Base-by-base conservation (phyloP, 306 rosid genomes). In the Rubus idaeus region DNA sequence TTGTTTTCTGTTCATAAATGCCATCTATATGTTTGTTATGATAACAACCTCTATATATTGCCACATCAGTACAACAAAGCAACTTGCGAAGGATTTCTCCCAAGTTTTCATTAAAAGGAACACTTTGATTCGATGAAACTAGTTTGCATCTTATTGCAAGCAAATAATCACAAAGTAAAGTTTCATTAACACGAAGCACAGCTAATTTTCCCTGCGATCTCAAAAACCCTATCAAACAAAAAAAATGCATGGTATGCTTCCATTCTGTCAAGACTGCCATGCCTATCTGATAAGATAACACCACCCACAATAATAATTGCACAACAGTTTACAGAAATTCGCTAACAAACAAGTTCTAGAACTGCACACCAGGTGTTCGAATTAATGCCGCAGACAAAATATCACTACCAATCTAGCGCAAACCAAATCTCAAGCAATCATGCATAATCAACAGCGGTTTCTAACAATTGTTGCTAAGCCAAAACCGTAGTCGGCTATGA, bases 301-400 rank as follows among this genome's bases (percentile, higher is more conserved):
- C 10, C 0, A 65, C 2, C 18, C 13, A 0, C 13, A 17, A 35
- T 10, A 51, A 37, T 0, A 18, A 17, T 3, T 52, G 5, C 40
- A 41, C 8, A 4, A 39, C 4, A 53, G 12, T 39, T 52, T 3
- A 12, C 50, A 37, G 4, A 18, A 45, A 21, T 13, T 21, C 46
- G n/a, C 3, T 14, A 13, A 21, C 55, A 23, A 14, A 23, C 17
- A 20, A 18, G 66, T 20, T 20, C 7, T 12, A 73, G 4, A 73
- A 57, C 17, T 8, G 77, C 77, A 73, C 56, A 44, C 53, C 44
- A 23, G 10, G 18, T 73, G 68, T 73, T 58, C 23, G 77, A 58
- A 5, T 45, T 13, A 42, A 74, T 58, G 77, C 57, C 68, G 10
- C 68, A 58, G 3, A 44, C 18, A 45, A 74, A 63, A 14, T 0